Base-by-base conservation (phyloP, 2,329 filamentous ascomycete species). In the Gliomastix tumulicola region DNA sequence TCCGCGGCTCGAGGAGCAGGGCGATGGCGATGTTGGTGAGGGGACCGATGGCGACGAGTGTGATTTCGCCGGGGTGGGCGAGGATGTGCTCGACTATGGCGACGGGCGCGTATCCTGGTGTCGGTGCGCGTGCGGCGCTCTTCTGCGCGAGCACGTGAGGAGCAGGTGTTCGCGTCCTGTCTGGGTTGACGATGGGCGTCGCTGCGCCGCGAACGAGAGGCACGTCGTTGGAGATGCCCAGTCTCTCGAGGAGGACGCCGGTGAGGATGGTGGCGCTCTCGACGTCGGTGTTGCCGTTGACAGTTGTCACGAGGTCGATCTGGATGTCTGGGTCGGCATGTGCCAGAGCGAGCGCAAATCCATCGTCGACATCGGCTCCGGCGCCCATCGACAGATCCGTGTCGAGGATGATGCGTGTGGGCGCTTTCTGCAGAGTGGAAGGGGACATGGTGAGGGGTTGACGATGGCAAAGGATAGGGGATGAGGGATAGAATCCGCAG, bases 241-340 rank as follows among this genome's bases (percentile, higher is more conserved):
- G 30, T 10, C 37, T 27, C 15, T 38, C 31, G n/a, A 38, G 19
- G 32, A 41, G 36, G 13, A 41, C 36, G n/a, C 37, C 39, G 17
- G 39, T 41, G 5, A 41, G 28, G 23, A 41, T 41, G 9, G 82
- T 50, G 82, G 47, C 28, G 88, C 88, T 8, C 88, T 88, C 3
- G 88, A 88, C 34, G 94, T 95, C 57, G 87, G 88, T 32, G 94
- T 95, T 46, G 87, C 95, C 16, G 88, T 88, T 15, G 82, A 83
- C 16, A 72, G 95, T 30, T 78, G 84, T 8, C 73, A 94, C 30
- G 86, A 85, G 2, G 83, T 90, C 9, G 87, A 94, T 56, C 60
- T 94, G 15, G 65, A 76, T 31, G 69, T 71, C 18, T 69, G 71
- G 46, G 19, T 41, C 39, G 25, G 39, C 39, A 57, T 62, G n/a